These are phyloP conservation scores for Scutellaria galericulata DNA, from an alignment of 257 asterid genomes.

Conservation along the genomic window DNA sequence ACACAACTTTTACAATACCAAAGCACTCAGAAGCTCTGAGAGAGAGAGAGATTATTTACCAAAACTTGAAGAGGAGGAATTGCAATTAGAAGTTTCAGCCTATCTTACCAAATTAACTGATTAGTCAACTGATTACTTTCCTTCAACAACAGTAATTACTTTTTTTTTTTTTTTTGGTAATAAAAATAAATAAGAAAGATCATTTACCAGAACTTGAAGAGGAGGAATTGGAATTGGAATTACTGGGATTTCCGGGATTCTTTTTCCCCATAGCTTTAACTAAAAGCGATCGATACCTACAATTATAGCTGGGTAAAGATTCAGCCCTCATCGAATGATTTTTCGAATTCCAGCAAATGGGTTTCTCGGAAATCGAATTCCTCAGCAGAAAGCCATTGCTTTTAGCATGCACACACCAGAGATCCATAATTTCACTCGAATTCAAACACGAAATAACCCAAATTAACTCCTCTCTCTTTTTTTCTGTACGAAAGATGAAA, in stretches of 20 bases:
- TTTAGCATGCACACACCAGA: constrained; percentile 54
- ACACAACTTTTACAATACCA: constrained; percentile 9
- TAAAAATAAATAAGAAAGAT: neutral
- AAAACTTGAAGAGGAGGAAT: neutral
- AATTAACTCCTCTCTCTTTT: neutral
- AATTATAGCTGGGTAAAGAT: constrained; percentile 28
- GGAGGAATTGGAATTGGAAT: constrained; percentile 58
- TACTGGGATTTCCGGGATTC: constrained; percentile 57
- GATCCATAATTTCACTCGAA: constrained; percentile 46
- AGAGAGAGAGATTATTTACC: neutral
- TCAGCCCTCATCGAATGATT: constrained; percentile 43
- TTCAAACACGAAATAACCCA: neutral
- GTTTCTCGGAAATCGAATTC: constrained; percentile 58
- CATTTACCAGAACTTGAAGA: constrained; percentile 53
- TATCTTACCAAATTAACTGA: neutral
- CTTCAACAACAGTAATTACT: neutral
- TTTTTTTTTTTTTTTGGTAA: neutral
- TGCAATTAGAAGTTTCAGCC: neutral
- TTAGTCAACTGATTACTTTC: constrained; percentile 16
- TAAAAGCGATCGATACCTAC: constrained; percentile 52
- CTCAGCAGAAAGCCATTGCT: constrained; percentile 47
- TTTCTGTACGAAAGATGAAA: constrained; percentile 17
- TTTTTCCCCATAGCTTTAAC: constrained; percentile 69
- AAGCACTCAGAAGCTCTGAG: constrained; percentile 17
- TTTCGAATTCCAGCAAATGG: constrained; percentile 53